Conservation (phyloP, 2,329 filamentous ascomycete genomes). For the Sclerotinia spermophila region DNA sequence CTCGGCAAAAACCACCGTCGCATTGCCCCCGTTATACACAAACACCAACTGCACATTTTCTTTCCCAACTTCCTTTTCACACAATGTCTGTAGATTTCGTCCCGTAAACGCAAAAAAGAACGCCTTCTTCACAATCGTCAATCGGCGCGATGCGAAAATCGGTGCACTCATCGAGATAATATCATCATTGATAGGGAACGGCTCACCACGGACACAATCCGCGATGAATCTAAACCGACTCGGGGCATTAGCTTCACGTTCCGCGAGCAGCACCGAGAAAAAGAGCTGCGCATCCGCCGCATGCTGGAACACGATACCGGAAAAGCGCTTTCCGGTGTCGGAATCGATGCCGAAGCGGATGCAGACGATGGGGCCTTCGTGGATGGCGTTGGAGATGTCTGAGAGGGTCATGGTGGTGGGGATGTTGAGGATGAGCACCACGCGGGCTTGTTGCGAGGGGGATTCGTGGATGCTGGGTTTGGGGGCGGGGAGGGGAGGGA, state of each 20-base stretch:
- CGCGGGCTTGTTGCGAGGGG: slow-evolving; percentile 26
- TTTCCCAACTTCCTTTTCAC: slow-evolving; percentile 28
- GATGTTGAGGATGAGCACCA: slow-evolving; percentile 33
- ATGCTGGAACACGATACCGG: slow-evolving; percentile 34
- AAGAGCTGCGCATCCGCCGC: slow-evolving; percentile 30
- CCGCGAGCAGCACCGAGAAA: slow-evolving; percentile 23
- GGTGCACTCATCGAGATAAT: slow-evolving; percentile 30
- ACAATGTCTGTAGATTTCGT: slow-evolving; percentile 26
- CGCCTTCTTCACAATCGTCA: slow-evolving; percentile 34
- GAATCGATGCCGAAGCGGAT: slow-evolving; percentile 33
- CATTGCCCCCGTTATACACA: slow-evolving; percentile 37
- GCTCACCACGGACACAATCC: slow-evolving; percentile 28
- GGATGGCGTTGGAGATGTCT: slow-evolving; percentile 32
- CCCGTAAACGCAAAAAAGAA: slow-evolving; percentile 35
- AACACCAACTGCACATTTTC: slow-evolving; percentile 29
- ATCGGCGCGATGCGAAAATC: slow-evolving; percentile 30
- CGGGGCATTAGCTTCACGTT: slow-evolving; percentile 23
- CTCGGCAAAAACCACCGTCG: slow-evolving; percentile 35
- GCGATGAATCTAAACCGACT: slow-evolving; percentile 32
- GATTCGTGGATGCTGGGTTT: slow-evolving; percentile 19
- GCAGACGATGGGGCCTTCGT: slow-evolving; percentile 32
- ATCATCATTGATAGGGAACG: slow-evolving; percentile 26
- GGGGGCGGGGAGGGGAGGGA: not conserved
- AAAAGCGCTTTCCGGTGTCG: slow-evolving; percentile 25
- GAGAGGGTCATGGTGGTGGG: slow-evolving; percentile 28